Conservation (phyloP, 768 basidiomycete species). For the Kwoniella sp. region DNA sequence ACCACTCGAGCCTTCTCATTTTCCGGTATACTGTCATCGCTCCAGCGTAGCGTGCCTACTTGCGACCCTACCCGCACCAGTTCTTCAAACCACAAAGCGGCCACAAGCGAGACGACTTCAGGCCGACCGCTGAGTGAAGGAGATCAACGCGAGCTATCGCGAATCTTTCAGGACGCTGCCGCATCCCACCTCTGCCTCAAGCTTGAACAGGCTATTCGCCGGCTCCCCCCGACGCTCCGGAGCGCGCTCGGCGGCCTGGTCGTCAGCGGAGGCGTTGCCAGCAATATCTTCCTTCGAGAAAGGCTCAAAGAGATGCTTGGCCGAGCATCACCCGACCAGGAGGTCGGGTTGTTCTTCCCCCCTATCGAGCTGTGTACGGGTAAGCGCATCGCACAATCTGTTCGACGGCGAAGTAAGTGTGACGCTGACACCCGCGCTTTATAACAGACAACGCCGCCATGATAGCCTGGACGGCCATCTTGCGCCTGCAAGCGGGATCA, state of each 20-base stretch:
- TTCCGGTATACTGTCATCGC: slow-evolving; percentile 66
- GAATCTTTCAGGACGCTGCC: slow-evolving; percentile 68
- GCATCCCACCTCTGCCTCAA: slow-evolving; percentile 73
- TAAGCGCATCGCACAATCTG: slow-evolving; percentile 41
- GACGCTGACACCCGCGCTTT: not conserved
- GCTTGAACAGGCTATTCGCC: slow-evolving; percentile 56
- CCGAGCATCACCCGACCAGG: not conserved
- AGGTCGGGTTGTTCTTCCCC: slow-evolving; percentile 63
- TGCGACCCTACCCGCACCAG: no score
- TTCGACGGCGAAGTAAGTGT: not conserved
- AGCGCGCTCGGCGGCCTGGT: slow-evolving; percentile 58
- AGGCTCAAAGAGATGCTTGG: slow-evolving; percentile 36
- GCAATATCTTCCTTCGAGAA: slow-evolving; percentile 62
- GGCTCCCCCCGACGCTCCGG: not conserved
- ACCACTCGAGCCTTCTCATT: slow-evolving; percentile 69
- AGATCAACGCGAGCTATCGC: slow-evolving; percentile 55
- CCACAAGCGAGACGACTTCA: not conserved
- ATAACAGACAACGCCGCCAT: slow-evolving; percentile 85
- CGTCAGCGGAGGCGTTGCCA: slow-evolving; percentile 89
- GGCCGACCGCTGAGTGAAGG: slow-evolving; percentile 4
- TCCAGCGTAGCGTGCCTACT: slow-evolving; percentile 60
- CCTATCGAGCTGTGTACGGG: slow-evolving; percentile 76
- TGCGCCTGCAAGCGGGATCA: slow-evolving; percentile 65
- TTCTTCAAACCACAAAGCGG: slow-evolving; percentile 46
- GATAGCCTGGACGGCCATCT: slow-evolving; percentile 89